These are phyloP conservation scores for Termitomyces sp. DNA, from an alignment of 768 basidiomycete genomes.

Conservation along the genomic window DNA sequence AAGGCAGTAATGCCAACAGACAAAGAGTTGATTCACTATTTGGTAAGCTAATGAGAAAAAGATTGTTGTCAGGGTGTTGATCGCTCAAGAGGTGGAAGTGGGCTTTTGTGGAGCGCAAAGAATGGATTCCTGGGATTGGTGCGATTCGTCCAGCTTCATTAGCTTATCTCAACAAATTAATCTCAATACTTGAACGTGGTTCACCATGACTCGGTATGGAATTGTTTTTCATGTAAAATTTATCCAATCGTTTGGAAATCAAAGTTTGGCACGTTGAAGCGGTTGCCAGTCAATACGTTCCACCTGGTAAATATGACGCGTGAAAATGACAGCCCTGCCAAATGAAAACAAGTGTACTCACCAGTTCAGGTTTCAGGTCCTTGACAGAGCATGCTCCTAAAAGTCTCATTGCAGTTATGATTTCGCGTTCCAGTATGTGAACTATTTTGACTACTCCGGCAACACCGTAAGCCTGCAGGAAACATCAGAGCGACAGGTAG, in stretches of 20 bases:
- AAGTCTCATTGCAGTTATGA: constrained; percentile 68
- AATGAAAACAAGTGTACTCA: constrained; percentile 23
- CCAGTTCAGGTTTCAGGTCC: constrained; percentile 74
- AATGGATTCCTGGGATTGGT: constrained; percentile 46
- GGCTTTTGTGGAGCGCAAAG: constrained; percentile 48
- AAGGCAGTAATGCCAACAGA: constrained; percentile 56
- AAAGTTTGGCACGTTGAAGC: constrained; percentile 28
- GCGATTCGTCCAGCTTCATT: constrained; percentile 31
- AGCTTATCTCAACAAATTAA: constrained; percentile 33
- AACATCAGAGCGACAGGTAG: neutral
- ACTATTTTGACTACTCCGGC: constrained; percentile 63
- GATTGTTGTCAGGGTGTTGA: neutral
- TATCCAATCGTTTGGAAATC: neutral
- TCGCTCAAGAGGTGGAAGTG: constrained; percentile 62
- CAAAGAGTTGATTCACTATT: constrained; percentile 63
- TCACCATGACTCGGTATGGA: neutral
- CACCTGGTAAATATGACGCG: constrained; percentile 30
- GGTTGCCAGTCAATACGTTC: constrained; percentile 70
- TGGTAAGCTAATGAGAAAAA: constrained; percentile 38
- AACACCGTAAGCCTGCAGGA: constrained; percentile 64
- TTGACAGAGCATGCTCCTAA: constrained; percentile 62
- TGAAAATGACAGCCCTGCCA: neutral
- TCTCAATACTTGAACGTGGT: constrained; percentile 27
- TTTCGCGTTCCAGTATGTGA: constrained; percentile 72
- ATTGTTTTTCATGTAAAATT: neutral